These are phyloP conservation scores for Lophiostoma macrostomum DNA, from an alignment of 495 filamentous ascomycete species.

Conservation along the genomic window DNA sequence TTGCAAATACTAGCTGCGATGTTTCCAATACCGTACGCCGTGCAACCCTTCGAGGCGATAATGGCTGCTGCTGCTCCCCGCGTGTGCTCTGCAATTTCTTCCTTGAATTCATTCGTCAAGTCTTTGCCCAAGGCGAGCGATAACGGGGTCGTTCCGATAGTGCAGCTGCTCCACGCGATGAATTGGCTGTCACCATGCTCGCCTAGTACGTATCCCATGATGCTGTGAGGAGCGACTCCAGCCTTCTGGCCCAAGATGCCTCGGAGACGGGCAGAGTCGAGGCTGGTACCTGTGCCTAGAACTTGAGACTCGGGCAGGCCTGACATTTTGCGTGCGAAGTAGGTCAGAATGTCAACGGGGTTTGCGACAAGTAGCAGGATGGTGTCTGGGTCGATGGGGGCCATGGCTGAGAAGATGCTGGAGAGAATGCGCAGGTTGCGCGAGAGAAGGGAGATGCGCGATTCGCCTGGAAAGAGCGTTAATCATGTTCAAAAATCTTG, in stretches of 20 bases:
- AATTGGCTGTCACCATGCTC: conserved; percentile 47
- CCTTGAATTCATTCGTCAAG: conserved; percentile 1
- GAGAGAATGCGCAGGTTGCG: conserved; percentile 45
- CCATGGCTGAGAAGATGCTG: conserved; percentile 40
- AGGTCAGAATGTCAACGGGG: conserved; percentile 50
- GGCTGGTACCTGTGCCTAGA: conserved; percentile 44
- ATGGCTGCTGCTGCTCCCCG: conserved; percentile 38
- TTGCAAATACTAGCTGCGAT: conserved; percentile 42
- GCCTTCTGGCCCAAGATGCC: conserved; percentile 42
- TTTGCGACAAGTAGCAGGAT: conserved; percentile 48
- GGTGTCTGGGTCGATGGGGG: conserved; percentile 41
- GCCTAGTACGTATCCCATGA: conserved; percentile 46
- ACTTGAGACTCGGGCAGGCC: conserved; percentile 43
- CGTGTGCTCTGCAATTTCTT: conserved; percentile 37
- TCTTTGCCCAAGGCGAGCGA: conserved; percentile 28
- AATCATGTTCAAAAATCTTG: too few relatives aligned
- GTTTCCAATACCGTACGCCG: conserved; percentile 44
- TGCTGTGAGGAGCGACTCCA: conserved; percentile 31
- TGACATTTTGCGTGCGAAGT: conserved; percentile 39
- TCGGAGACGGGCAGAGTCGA: conserved; percentile 44
- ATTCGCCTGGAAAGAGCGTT: conserved; percentile 43
- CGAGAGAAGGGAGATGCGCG: conserved; percentile 42
- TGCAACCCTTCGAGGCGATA: conserved; percentile 43
- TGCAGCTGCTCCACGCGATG: conserved; percentile 43
- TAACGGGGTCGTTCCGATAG: conserved; percentile 38